Conservation (phyloP, 1,284 basidiomycete genomes). For the Phylloboletellus chloephorus region DNA sequence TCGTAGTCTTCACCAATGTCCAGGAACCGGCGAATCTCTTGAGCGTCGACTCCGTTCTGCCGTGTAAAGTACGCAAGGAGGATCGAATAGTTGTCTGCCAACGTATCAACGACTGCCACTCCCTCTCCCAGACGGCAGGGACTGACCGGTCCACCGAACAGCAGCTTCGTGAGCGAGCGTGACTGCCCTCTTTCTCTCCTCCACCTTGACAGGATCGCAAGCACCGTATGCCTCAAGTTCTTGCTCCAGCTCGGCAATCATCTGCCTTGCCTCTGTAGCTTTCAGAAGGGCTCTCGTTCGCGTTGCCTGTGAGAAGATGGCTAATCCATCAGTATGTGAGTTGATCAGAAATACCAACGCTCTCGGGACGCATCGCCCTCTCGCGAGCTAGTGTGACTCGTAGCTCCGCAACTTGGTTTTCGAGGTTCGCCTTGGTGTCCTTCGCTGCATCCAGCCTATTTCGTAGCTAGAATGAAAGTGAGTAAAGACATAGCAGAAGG, state of each 20-base stretch:
- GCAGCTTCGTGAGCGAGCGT: constrained; percentile 75
- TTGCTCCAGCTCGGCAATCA: constrained; percentile 53
- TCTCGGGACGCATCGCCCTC: constrained; percentile 54
- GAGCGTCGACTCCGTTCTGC: constrained; percentile 49
- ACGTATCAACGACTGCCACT: constrained; percentile 6
- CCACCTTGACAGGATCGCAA: constrained; percentile 76
- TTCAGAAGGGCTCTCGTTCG: constrained; percentile 47
- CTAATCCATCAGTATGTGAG: neutral
- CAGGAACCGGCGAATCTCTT: constrained; percentile 59
- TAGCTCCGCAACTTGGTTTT: constrained; percentile 47
- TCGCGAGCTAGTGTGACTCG: constrained; percentile 47
- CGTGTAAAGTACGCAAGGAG: constrained; percentile 60
- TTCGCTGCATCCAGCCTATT: constrained; percentile 52
- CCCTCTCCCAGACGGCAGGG: neutral
- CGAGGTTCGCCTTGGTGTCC: constrained; percentile 42
- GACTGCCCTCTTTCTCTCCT: constrained; percentile 65
- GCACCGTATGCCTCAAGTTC: constrained; percentile 76
- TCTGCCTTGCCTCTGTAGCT: constrained; percentile 47
- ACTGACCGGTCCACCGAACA: constrained; percentile 78
- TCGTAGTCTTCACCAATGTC: constrained; percentile 69
- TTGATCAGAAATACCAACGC: constrained; percentile 41
- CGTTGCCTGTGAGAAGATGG: constrained; percentile 41
- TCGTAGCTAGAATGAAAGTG: constrained; percentile 45
- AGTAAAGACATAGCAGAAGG: constrained; percentile 4
- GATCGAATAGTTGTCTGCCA: constrained; percentile 54